Percentiles rank a stretch among this genome's conserved stretches.
phyloP scores from a whole-genome alignment of 2,329 filamentous ascomycete genomes.

The Emergomyces africanus region DNA sequence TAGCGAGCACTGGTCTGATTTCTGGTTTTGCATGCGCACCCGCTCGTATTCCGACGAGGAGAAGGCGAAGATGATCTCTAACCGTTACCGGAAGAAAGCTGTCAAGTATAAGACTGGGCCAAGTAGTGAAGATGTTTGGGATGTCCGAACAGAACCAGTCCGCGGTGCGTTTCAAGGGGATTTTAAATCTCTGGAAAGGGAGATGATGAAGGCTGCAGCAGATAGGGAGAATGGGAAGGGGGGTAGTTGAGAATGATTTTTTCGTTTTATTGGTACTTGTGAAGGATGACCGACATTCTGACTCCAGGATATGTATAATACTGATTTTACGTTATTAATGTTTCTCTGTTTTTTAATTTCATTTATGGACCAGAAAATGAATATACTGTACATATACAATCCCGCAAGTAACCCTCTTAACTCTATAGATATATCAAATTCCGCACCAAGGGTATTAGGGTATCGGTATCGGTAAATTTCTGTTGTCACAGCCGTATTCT shows the following conservation, averaged over 20 bases:
- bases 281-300: neutral
- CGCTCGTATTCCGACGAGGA: slow-evolving; percentile 48
- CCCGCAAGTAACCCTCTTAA: neutral
- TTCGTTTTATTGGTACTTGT: neutral
- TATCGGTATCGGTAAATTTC: neutral
- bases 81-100: slow-evolving; percentile 55
- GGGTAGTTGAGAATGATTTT: neutral
- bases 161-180: slow-evolving; percentile 36
- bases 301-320: neutral
- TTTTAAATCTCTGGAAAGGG: slow-evolving; percentile 28
- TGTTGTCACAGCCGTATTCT: neutral
- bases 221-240: neutral
- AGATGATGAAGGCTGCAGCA: neutral
- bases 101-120: slow-evolving; percentile 53
- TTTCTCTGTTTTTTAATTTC: neutral
- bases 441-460: neutral
- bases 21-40: slow-evolving; percentile 95
- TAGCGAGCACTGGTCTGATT: slow-evolving; percentile 78
- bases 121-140: slow-evolving; percentile 88
- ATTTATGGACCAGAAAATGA: neutral
- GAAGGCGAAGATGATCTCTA: slow-evolving; percentile 48
- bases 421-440: neutral
- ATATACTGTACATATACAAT: neutral
- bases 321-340: neutral
- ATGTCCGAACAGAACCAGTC: slow-evolving; percentile 53